Evolutionary conservation across 768 basidiomycete genomes (phyloP).

Genomic region (Suillus sp.): DNA sequence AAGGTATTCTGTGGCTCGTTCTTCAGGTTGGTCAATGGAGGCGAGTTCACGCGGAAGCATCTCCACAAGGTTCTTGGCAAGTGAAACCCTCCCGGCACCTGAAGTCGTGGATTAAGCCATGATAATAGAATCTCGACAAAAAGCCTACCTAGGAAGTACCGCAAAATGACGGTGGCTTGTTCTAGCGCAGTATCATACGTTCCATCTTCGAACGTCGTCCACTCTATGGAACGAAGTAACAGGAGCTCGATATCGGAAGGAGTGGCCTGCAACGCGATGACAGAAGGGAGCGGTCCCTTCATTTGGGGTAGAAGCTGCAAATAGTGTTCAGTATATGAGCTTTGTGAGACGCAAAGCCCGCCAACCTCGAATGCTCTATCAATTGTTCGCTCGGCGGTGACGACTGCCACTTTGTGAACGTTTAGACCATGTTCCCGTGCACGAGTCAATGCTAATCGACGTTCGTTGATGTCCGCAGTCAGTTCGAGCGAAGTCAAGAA

Average conservation of each 20-base stretch:
- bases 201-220: constrained; percentile 77
- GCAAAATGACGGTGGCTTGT: constrained; percentile 84
- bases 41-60: constrained; percentile 67
- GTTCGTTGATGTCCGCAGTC: constrained; percentile 60
- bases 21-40: constrained; percentile 66
- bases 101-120: constrained; percentile 3
- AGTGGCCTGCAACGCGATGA: constrained; percentile 56
- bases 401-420: constrained; percentile 74
- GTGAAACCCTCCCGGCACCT: constrained; percentile 76
- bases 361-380: constrained; percentile 67
- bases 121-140: background rate
- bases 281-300: constrained; percentile 60
- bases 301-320: constrained; percentile 36
- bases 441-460: constrained; percentile 67
- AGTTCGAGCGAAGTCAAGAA: constrained; percentile 83
- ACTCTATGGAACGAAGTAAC: constrained; percentile 87
- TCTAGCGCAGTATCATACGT: constrained; percentile 81
- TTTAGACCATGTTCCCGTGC: constrained; percentile 87
- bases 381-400: constrained; percentile 77
- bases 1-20: constrained; percentile 70
- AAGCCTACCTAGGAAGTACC: constrained; percentile 83
- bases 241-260: constrained; percentile 61
- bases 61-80: constrained; percentile 61
- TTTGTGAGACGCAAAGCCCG: constrained; percentile 13
- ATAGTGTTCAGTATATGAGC: background rate